phyloP scores from a whole-genome alignment of 225 moss, liverwort and hornwort species.

The Polytrichum commune region DNA sequence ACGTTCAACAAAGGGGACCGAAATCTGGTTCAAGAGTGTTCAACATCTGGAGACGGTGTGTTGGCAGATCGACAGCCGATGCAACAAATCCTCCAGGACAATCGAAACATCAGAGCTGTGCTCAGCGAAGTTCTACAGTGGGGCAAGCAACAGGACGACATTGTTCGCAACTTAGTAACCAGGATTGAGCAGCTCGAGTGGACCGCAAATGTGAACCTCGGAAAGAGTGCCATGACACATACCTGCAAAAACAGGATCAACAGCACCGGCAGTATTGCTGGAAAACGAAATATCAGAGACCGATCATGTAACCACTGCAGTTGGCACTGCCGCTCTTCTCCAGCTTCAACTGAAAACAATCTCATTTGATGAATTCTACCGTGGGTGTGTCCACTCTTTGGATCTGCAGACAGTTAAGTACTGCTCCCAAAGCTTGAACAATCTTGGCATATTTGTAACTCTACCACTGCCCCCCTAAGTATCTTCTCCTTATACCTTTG shows the following conservation, averaged over 20 bases:
- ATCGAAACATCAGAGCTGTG: slow-evolving; percentile 34
- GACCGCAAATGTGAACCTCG: neutral
- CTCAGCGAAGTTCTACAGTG: slow-evolving; percentile 29
- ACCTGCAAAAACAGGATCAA: neutral
- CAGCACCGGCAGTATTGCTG: neutral
- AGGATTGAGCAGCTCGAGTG: slow-evolving; percentile 37
- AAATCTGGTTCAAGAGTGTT: neutral
- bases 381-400: no score
- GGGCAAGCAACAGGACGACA: slow-evolving; percentile 32
- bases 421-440: no score
- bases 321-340: no score
- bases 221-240: neutral
- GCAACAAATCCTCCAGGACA: slow-evolving; percentile 40
- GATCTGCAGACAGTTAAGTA: no score
- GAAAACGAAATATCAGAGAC: neutral
- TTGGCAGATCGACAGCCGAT: slow-evolving; percentile 34
- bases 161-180: slow-evolving; percentile 23
- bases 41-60: neutral
- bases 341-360: no score
- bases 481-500: no score
- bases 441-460: no score
- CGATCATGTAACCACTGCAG: neutral
- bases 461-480: no score
- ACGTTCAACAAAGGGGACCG: no score
- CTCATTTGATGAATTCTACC: no score